Conservation (phyloP, 805 yeast species). For the Wickerhamiella siamensis region DNA sequence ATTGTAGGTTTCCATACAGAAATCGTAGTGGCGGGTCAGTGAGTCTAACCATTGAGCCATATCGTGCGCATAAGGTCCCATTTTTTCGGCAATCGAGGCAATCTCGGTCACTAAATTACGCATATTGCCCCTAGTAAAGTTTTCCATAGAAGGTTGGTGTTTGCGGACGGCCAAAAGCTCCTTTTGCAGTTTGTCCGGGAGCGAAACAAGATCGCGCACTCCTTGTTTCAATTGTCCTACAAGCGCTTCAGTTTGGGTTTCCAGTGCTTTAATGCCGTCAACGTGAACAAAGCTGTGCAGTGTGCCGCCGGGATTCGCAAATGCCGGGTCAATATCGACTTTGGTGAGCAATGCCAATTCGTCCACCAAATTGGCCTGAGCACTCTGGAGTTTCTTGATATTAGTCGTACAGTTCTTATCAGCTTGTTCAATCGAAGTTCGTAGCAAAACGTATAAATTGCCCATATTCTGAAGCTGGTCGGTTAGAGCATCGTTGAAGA, state of each 20-base stretch:
- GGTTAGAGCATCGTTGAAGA: conserved; percentile 31
- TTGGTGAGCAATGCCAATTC: conserved; percentile 11
- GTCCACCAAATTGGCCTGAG: conserved; percentile 12
- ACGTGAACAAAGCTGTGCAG: conserved; percentile 15
- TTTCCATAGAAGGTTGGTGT: conserved; percentile 9
- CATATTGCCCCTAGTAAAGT: conserved; percentile 17
- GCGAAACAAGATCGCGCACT: conserved; percentile 5
- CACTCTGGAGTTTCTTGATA: conserved; percentile 6
- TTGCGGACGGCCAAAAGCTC: conserved; percentile 11
- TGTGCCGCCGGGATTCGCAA: conserved; percentile 2
- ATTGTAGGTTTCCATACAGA: conserved; percentile 40
- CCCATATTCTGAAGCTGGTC: conserved; percentile 30
- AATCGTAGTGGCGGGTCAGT: conserved; percentile 71
- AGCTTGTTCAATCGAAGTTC: conserved; percentile 17
- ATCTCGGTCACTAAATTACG: conserved; percentile 23
- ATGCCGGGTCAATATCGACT: conserved; percentile 12
- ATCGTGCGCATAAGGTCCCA: conserved; percentile 40
- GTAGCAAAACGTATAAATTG: conserved; percentile 26
- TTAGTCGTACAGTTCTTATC: conserved; percentile 7
- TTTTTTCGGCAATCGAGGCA: conserved; percentile 8
- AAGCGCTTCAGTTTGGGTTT: conserved; percentile 6
- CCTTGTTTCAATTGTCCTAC: conserved; percentile 7
- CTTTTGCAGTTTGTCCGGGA: conserved; percentile 11
- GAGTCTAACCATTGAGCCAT: conserved; percentile 56
- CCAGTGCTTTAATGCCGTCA: conserved; percentile 11